Conservation (phyloP, 2,329 filamentous ascomycete genomes). For the Microdochium nivale region DNA sequence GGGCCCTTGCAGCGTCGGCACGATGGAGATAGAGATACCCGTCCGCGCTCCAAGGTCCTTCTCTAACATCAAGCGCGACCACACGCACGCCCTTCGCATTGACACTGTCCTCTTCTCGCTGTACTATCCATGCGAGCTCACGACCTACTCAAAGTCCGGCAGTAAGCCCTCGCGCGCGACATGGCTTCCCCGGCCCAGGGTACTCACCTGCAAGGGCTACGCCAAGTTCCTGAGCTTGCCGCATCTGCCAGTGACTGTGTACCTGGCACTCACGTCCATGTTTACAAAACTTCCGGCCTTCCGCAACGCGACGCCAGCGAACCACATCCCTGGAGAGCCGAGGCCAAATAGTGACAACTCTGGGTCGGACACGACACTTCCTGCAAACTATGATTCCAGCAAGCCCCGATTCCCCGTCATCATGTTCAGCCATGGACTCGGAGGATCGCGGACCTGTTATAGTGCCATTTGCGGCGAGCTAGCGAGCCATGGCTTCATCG, state of each 20-base stretch:
- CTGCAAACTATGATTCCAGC: constrained; percentile 4
- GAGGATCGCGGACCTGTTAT: constrained; percentile 54
- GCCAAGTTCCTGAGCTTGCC: constrained; percentile 50
- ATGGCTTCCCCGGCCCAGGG: constrained; percentile 52
- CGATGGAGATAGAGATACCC: constrained; percentile 58
- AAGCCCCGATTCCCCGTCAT: constrained; percentile 50
- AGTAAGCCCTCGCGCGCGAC: constrained; percentile 43
- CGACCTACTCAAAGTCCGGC: constrained; percentile 23
- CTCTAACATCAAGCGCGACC: constrained; percentile 29
- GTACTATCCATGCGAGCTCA: constrained; percentile 53
- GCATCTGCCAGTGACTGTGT: constrained; percentile 36
- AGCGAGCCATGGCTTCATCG: constrained; percentile 57
- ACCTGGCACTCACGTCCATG: constrained; percentile 48
- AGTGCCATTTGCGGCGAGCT: constrained; percentile 57
- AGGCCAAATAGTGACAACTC: constrained; percentile 16
- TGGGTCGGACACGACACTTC: constrained; percentile 10
- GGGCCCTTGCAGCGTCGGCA: constrained; percentile 60
- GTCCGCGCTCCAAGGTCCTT: constrained; percentile 30
- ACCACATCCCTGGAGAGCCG: constrained; percentile 38
- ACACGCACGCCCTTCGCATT: constrained; percentile 29
- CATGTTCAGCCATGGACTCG: constrained; percentile 59
- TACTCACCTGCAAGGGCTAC: constrained; percentile 50
- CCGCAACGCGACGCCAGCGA: constrained; percentile 49
- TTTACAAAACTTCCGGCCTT: constrained; percentile 58
- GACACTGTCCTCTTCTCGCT: constrained; percentile 54